These are phyloP conservation scores for Pythium monospermum DNA, from an alignment of 352 stramenopile species.

Conservation along the genomic window DNA sequence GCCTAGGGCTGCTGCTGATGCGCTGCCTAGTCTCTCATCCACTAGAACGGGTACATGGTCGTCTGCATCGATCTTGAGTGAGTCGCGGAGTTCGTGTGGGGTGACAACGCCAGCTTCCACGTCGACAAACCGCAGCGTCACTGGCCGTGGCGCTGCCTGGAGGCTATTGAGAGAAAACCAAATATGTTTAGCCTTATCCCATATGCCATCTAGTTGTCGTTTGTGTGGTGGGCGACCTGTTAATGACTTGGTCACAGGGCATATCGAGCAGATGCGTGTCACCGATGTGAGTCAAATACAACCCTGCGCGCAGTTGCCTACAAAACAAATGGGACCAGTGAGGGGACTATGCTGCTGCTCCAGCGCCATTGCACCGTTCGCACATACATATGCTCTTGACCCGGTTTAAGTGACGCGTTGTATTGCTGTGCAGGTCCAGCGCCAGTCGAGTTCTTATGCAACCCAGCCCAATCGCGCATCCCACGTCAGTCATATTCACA, in stretches of 20 bases:
- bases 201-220: too few species aligned
- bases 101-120: conserved; percentile 76
- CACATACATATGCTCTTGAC: conserved; percentile 53
- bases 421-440: conserved; percentile 63
- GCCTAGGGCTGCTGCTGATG: neutral
- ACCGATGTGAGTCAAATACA: conserved; percentile 83
- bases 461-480: too few species aligned
- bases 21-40: neutral
- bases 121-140: conserved; percentile 67
- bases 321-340: neutral
- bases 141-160: conserved; percentile 45
- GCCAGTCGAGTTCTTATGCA: conserved; percentile 41
- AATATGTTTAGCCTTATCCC: too few species aligned
- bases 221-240: too few species aligned
- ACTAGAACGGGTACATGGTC: conserved; percentile 18
- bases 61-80: conserved; percentile 36
- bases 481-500: neutral
- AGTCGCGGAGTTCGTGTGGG: conserved; percentile 62
- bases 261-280: conserved; percentile 57
- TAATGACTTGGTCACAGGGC: conserved; percentile 64
- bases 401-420: conserved; percentile 52
- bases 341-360: neutral
- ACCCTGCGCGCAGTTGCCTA: conserved; percentile 46
- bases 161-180: conserved; percentile 22
- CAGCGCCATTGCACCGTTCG: neutral